Percentiles rank a stretch among this genome's conserved stretches.
Evolutionary conservation across 2,329 filamentous ascomycete genomes (phyloP).

Genomic region (Hypoxylon sp.): DNA sequence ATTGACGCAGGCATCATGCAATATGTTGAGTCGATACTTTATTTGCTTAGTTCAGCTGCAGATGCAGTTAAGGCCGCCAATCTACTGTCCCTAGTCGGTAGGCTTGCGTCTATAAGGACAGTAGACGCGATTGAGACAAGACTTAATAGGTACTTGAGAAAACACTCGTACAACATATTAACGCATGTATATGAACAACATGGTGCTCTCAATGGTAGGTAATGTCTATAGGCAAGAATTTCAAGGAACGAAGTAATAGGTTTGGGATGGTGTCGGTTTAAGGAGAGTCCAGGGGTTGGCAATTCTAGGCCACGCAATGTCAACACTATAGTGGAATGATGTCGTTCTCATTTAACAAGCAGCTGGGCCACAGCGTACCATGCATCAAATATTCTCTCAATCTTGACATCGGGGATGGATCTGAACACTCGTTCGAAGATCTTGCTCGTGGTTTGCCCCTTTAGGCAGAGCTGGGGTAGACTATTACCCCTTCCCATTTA

Average conservation of each 20-base stretch:
- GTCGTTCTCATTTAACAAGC: background rate
- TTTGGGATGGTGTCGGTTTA: background rate
- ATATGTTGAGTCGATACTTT: background rate
- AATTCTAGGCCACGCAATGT: background rate
- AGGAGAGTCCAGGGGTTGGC: background rate
- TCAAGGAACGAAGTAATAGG: too few relatives aligned
- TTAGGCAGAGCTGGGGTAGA: background rate
- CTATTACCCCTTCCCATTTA: background rate
- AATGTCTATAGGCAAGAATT: background rate
- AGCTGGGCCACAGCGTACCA: slow-evolving; percentile 4
- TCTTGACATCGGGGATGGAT: background rate
- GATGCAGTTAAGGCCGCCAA: background rate
- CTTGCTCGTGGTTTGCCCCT: background rate
- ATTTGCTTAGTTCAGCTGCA: background rate
- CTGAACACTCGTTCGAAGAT: background rate
- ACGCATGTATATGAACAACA: background rate
- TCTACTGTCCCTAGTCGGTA: background rate
- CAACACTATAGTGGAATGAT: background rate
- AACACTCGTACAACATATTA: background rate
- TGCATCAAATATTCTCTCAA: slow-evolving; percentile 12
- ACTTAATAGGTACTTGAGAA: too few relatives aligned
- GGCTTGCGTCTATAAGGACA: background rate
- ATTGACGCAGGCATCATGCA: background rate
- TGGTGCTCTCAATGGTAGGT: background rate
- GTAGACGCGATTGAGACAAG: too few relatives aligned